Base-by-base conservation (phyloP, 495 filamentous ascomycete species). In the Xylaria castorea region DNA sequence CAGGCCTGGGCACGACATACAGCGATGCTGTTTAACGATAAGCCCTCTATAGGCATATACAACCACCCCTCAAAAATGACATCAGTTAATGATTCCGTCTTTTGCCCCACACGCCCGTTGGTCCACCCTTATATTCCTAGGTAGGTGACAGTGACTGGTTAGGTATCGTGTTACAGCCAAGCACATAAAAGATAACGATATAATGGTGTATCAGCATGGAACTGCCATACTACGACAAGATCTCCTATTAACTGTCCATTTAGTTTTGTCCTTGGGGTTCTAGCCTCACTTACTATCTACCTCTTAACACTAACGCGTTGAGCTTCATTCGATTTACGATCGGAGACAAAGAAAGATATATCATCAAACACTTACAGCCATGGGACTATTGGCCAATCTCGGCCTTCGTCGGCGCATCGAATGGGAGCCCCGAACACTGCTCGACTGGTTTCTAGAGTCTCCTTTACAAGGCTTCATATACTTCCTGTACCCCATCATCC, bases 401-500 rank as follows among this genome's bases (percentile, higher is more conserved):
- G 76, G 79, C 76, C 81, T 85, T 46, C 81, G 80, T 55, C 82
- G 83, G 38, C 66, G 75, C 20, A 74, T 73, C 25, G 22, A 74
- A 36, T 91, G 85, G 83, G 87, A 88, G 36, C 84, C 83, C 12
- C 85, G 86, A 14, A 85, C 88, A 9, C 25, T 81, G 1, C 81
- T 89, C 42, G 84, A 87, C 75, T 76, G 79, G 63, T 50, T 90
- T 64, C 79, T 90, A 6, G 75, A 79, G 44, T 87, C 87, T 12
- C 90, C 90, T 6, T 74, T 88, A 6, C 84, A 85, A 70, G 84
- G 79, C 61, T 32, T 86, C 63, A 77, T 85, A 66, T 78, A 81
- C 36, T 70, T 86, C 16, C 67, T 92, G 16, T 92, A 94, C 81
- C 84, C 84, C 42, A 46, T 90, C 50, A 78, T 95, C 44, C 85